Evolutionary conservation across 108 stramenopile genomes (phyloP).

Genomic region (Nitzschia putrida): DNA sequence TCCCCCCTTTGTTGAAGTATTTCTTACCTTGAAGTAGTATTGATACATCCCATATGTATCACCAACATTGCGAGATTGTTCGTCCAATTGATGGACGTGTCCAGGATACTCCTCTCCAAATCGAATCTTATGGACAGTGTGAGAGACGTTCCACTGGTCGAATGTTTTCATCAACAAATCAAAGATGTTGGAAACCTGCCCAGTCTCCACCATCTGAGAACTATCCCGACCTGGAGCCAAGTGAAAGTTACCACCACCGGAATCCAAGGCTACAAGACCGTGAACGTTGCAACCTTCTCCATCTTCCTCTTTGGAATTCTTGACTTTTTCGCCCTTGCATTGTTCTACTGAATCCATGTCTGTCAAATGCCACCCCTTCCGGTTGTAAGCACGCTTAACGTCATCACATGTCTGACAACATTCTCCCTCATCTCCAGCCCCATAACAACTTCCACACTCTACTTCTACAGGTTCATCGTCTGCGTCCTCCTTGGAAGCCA

Average conservation of each 20-base stretch:
- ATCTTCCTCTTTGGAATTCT: conserved; percentile 31
- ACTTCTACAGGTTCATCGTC: conserved; percentile 39
- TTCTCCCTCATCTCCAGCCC: conserved; percentile 88
- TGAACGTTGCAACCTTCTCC: conserved; percentile 93
- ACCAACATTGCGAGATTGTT: conserved; percentile 51
- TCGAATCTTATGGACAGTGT: conserved; percentile 86
- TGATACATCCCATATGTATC: conserved; percentile 93
- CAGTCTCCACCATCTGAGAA: conserved; percentile 31
- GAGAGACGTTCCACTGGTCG: conserved; percentile 90
- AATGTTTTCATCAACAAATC: conserved; percentile 62
- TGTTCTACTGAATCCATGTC: conserved; percentile 58
- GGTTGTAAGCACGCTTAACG: conserved; percentile 87
- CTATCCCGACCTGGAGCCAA: conserved; percentile 85
- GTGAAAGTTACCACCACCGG: conserved; percentile 93
- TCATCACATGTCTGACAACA: conserved; percentile 97
- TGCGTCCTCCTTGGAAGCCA: not conserved
- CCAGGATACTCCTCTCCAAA: conserved; percentile 81
- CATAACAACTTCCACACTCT: conserved; percentile 94
- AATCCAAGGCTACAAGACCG: conserved; percentile 81
- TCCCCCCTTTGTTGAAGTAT: not conserved
- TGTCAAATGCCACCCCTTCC: conserved; percentile 84
- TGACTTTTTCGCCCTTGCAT: conserved; percentile 42
- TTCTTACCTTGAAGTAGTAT: conserved; percentile 87
- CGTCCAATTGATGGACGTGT: conserved; percentile 79
- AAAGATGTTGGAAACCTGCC: conserved; percentile 15